Percentiles rank a stretch among this genome's conserved stretches.
phyloP scores from a whole-genome alignment of 441 rosid species.

The Mallotus japonicus region DNA sequence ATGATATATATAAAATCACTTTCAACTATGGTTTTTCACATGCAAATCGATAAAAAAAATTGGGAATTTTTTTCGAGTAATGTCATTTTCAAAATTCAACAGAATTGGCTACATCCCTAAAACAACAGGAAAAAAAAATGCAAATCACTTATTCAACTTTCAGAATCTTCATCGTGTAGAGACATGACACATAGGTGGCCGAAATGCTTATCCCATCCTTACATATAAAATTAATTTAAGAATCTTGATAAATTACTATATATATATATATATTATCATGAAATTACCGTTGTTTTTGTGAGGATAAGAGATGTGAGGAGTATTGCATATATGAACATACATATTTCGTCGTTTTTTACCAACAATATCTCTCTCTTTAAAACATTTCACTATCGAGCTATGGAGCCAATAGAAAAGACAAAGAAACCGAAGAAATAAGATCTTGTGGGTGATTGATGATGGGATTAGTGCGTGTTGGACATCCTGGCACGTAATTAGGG shows the following conservation, averaged over 20 bases:
- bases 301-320: slow-evolving; percentile 27
- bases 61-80: neutral
- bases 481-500: slow-evolving; percentile 47
- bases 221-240: neutral
- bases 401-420: slow-evolving; percentile 40
- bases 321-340: neutral
- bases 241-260: neutral
- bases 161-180: too few species aligned
- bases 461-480: slow-evolving; percentile 24
- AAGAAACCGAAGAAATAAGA: slow-evolving; percentile 38
- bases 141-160: neutral
- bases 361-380: neutral
- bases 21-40: neutral
- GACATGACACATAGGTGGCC: neutral
- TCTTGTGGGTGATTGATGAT: slow-evolving; percentile 25
- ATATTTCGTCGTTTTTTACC: slow-evolving; percentile 31
- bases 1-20: too few species aligned
- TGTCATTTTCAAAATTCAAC: slow-evolving; percentile 4
- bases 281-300: neutral
- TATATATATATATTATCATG: neutral
- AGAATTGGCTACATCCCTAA: neutral
- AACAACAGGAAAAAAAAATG: neutral
- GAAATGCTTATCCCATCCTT: slow-evolving; percentile 9
- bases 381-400: slow-evolving; percentile 27
- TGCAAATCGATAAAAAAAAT: neutral